phyloP scores from a whole-genome alignment of 2,329 filamentous ascomycete genomes.

The Aureobasidium sp. region DNA sequence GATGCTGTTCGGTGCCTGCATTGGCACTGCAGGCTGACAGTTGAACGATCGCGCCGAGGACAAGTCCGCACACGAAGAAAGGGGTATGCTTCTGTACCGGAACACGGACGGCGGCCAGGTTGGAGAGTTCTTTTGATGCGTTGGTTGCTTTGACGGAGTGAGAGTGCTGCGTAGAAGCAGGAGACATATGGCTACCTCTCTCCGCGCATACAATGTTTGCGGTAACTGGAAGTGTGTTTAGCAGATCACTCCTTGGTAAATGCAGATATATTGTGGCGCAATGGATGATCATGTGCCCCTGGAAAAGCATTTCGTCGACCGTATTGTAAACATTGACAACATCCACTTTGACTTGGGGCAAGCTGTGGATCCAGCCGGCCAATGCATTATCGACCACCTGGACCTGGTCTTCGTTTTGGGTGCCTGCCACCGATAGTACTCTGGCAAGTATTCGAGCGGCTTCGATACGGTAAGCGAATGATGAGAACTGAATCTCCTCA shows the following conservation, averaged over 20 bases:
- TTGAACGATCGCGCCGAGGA: constrained; percentile 71
- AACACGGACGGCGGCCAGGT: constrained; percentile 64
- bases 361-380: constrained; percentile 69
- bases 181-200: constrained; percentile 43
- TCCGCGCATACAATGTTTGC: constrained; percentile 36
- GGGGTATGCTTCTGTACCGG: constrained; percentile 63
- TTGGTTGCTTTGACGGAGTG: constrained; percentile 76
- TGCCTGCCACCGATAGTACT: constrained; percentile 49
- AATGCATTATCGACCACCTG: constrained; percentile 53
- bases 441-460: constrained; percentile 70
- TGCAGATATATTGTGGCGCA: constrained; percentile 63
- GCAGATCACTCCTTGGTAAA: constrained; percentile 69
- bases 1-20: constrained; percentile 56
- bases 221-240: constrained; percentile 47
- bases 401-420: constrained; percentile 37
- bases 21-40: constrained; percentile 64
- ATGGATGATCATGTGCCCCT: constrained; percentile 72
- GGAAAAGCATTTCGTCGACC: constrained; percentile 85
- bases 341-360: constrained; percentile 64
- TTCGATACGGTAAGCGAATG: constrained; percentile 76
- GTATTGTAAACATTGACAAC: constrained; percentile 61
- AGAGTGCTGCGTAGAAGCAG: constrained; percentile 43
- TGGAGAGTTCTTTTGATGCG: constrained; percentile 69
- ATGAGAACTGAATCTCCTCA: constrained; percentile 66
- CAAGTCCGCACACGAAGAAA: constrained; percentile 75